phyloP scores from a whole-genome alignment of 2,329 filamentous ascomycete species.

The Curvularia sp. region DNA sequence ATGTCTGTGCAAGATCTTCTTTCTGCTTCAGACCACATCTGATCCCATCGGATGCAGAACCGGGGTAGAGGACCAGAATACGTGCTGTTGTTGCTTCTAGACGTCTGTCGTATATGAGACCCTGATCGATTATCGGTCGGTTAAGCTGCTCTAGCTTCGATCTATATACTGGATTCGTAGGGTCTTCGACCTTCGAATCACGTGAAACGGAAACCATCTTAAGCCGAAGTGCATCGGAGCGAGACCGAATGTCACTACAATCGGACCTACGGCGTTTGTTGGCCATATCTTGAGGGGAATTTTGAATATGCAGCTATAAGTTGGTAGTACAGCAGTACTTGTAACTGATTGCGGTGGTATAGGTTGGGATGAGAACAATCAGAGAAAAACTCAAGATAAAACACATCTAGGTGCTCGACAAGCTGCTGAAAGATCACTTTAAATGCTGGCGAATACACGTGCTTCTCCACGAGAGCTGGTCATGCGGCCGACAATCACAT shows the following conservation, averaged over 20 bases:
- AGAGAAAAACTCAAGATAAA: not conserved
- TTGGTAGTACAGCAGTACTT: not conserved
- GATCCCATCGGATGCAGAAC: not conserved
- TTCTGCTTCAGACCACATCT: not conserved
- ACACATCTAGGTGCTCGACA: not conserved
- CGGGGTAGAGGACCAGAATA: not conserved
- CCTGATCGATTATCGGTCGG: not conserved
- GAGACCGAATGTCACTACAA: not conserved
- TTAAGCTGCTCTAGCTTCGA: not conserved
- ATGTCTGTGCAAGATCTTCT: not conserved
- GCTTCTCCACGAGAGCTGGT: not conserved
- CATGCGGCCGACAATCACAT: not conserved
- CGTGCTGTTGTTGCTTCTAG: not conserved
- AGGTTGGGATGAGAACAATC: not conserved
- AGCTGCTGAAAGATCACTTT: not conserved
- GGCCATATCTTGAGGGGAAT: not conserved
- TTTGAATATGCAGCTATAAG: not conserved
- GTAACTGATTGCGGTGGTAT: not conserved
- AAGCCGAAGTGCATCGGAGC: not conserved
- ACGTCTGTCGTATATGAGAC: not conserved
- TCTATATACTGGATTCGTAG: not conserved
- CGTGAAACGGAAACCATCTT: not conserved
- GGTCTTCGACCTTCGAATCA: not conserved
- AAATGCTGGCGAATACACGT: too few species aligned
- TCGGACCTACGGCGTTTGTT: not conserved